A percentile compares a stretch with the other conserved stretches of the same genome.
Conservation (phyloP, 2,329 filamentous ascomycete species). For the Microdochium paspali region DNA sequence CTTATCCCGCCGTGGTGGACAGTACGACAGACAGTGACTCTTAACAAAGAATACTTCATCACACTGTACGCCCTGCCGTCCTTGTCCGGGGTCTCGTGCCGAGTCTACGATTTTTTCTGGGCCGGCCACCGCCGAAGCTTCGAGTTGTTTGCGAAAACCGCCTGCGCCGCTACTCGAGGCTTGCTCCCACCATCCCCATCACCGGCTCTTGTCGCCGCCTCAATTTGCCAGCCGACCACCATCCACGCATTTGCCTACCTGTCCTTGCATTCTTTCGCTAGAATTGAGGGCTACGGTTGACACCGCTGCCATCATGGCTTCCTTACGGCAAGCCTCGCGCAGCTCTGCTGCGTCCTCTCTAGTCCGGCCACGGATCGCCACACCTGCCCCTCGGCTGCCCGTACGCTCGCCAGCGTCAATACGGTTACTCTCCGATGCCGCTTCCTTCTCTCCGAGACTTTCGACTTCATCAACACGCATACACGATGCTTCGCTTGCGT, state of each 20-base stretch:
- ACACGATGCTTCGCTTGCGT: constrained; percentile 19
- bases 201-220: not conserved
- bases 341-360: not conserved
- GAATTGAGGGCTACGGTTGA: not conserved
- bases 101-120: not conserved
- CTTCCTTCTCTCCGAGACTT: constrained; percentile 9
- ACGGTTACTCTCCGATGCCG: constrained; percentile 15
- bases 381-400: not conserved
- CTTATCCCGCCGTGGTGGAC: no score
- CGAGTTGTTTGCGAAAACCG: not conserved
- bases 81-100: not conserved
- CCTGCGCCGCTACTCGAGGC: not conserved
- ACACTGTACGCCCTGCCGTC: not conserved
- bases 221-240: not conserved
- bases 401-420: not conserved
- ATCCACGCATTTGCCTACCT: not conserved
- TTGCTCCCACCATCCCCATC: not conserved
- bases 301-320: constrained; percentile 1
- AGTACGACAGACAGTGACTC: not conserved
- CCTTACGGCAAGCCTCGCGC: not conserved
- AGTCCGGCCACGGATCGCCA: not conserved
- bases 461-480: not conserved
- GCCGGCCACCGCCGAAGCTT: not conserved
- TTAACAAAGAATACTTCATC: not conserved
- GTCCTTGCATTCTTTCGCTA: not conserved